phyloP scores from a whole-genome alignment of 805 yeast genomes.

The Wickerhamomyces kurtzmanii region DNA sequence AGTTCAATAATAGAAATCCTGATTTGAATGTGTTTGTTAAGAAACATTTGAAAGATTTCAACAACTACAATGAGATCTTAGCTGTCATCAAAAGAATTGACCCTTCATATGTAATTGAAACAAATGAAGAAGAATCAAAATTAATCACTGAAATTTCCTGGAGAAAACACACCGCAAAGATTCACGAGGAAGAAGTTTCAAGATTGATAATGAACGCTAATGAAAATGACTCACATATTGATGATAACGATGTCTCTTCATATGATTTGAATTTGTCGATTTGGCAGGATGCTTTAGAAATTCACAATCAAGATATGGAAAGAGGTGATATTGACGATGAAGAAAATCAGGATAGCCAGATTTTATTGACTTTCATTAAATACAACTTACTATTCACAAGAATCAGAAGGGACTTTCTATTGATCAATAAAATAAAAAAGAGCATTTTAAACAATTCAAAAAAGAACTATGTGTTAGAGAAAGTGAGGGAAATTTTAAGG shows the following conservation, averaged over 20 bases:
- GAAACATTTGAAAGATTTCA: slow-evolving; percentile 23
- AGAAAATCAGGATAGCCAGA: slow-evolving; percentile 60
- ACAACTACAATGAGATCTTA: slow-evolving; percentile 22
- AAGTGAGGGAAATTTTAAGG: slow-evolving; percentile 24
- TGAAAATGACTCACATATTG: slow-evolving; percentile 18
- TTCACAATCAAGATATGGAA: slow-evolving; percentile 46
- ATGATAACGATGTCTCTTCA: slow-evolving; percentile 28
- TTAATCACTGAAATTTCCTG: slow-evolving; percentile 41
- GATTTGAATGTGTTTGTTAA: slow-evolving; percentile 44
- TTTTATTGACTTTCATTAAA: slow-evolving; percentile 65
- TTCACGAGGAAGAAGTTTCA: slow-evolving; percentile 68
- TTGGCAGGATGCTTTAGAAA: slow-evolving; percentile 63
- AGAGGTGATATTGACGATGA: slow-evolving; percentile 39
- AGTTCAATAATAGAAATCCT: slow-evolving; percentile 20
- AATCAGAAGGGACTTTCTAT: slow-evolving; percentile 58
- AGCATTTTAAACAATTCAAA: slow-evolving; percentile 9
- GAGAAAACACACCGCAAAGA: slow-evolving; percentile 51
- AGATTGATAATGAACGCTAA: slow-evolving; percentile 37
- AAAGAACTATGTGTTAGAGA: slow-evolving; percentile 12
- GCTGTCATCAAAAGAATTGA: slow-evolving; percentile 27
- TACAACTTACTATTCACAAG: slow-evolving; percentile 58
- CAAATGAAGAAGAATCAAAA: slow-evolving; percentile 14
- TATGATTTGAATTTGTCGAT: slow-evolving; percentile 49
- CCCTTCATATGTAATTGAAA: slow-evolving; percentile 6
- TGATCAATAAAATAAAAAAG: slow-evolving; percentile 25